Conservation (phyloP, 2,329 filamentous ascomycete species). For the Ophiocordyceps camponoti-saundersi region DNA sequence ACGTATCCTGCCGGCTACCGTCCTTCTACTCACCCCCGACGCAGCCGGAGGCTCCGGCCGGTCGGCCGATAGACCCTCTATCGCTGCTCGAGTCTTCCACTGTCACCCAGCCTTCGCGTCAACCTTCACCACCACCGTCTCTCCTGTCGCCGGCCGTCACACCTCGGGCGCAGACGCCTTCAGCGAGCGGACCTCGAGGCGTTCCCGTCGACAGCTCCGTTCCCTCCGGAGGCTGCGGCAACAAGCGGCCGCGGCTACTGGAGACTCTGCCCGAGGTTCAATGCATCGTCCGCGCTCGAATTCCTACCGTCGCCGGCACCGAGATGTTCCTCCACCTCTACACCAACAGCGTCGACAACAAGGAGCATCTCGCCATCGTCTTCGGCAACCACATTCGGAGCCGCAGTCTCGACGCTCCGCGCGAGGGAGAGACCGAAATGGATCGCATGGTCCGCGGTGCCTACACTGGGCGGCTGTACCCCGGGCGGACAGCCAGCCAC, state of each 20-base stretch:
- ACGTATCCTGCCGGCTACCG: slow-evolving; percentile 20
- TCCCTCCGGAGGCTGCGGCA: slow-evolving; percentile 40
- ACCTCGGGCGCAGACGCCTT: slow-evolving; percentile 42
- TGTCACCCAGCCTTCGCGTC: slow-evolving; percentile 1
- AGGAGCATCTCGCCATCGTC: slow-evolving; percentile 93
- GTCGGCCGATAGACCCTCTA: slow-evolving; percentile 16
- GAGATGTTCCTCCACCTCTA: slow-evolving; percentile 98
- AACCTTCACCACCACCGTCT: slow-evolving; percentile 33
- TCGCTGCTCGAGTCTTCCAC: slow-evolving; percentile 12
- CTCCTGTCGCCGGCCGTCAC: slow-evolving; percentile 79
- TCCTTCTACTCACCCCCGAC: slow-evolving; percentile 27
- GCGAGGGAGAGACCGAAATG: slow-evolving; percentile 67
- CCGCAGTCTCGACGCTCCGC: slow-evolving; percentile 50
- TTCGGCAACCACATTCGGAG: slow-evolving; percentile 77
- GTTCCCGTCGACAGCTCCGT: slow-evolving; percentile 43
- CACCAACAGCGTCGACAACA: slow-evolving; percentile 79
- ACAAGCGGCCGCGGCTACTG: slow-evolving; percentile 54
- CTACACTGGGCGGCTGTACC: slow-evolving; percentile 75
- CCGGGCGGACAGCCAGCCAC: slow-evolving; percentile 64
- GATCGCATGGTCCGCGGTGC: slow-evolving; percentile 89
- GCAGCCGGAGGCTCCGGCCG: slow-evolving; percentile 3
- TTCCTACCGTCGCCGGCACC: slow-evolving; percentile 77
- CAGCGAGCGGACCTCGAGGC: slow-evolving; percentile 25
- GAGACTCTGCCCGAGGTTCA: slow-evolving; percentile 67
- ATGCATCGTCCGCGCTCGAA: slow-evolving; percentile 85